These are phyloP conservation scores for Agaricales sp. DNA, from an alignment of 1,284 basidiomycete species.

Conservation along the genomic window DNA sequence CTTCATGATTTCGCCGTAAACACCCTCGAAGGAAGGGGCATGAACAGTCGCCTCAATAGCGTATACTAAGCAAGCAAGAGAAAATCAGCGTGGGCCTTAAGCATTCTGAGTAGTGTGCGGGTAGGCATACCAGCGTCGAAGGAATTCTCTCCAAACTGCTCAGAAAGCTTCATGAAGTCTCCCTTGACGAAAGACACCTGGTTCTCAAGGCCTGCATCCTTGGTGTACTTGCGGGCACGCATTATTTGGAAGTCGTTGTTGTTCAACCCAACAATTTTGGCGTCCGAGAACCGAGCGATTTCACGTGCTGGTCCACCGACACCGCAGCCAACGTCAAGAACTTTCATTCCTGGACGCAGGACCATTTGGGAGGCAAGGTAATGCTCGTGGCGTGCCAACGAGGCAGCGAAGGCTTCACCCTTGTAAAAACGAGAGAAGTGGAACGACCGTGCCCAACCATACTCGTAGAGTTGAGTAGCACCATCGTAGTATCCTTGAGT, in stretches of 20 bases:
- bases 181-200: constrained; percentile 82
- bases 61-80: constrained; percentile 63
- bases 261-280: constrained; percentile 83
- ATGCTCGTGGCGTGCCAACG: constrained; percentile 95
- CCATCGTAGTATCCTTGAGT: constrained; percentile 92
- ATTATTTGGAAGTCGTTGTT: constrained; percentile 96
- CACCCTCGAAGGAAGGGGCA: constrained; percentile 91
- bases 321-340: constrained; percentile 97
- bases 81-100: no score
- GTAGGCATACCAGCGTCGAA: constrained; percentile 89
- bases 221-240: constrained; percentile 80
- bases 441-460: constrained; percentile 90
- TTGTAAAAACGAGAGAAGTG: constrained; percentile 98
- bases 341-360: constrained; percentile 84
- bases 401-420: constrained; percentile 80
- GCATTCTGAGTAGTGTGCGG: no score
- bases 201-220: constrained; percentile 65
- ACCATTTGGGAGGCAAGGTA: constrained; percentile 86
- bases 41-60: constrained; percentile 98
- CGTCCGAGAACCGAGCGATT: constrained; percentile 89
- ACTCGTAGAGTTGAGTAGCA: constrained; percentile 95
- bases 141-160: constrained; percentile 88
- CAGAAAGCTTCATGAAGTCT: constrained; percentile 92
- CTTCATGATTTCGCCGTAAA: constrained; percentile 90
- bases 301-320: constrained; percentile 96